These are phyloP conservation scores for Sphaerostilbella broomeana DNA, from an alignment of 2,329 filamentous ascomycete species.

Conservation along the genomic window DNA sequence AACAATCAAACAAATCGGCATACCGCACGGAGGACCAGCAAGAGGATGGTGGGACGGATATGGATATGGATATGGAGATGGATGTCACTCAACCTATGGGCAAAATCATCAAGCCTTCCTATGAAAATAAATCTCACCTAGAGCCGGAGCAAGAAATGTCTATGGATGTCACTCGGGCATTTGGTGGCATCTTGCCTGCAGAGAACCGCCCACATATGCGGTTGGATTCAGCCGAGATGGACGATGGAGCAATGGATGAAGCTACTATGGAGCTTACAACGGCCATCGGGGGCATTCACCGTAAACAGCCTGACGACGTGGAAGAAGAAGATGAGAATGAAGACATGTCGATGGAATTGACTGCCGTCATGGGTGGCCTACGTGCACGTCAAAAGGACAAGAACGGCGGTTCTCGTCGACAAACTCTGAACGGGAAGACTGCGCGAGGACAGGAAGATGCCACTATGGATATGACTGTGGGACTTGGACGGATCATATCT, in stretches of 20 bases:
- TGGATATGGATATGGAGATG: slow-evolving; percentile 46
- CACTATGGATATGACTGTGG: slow-evolving; percentile 51
- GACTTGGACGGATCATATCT: slow-evolving; percentile 48
- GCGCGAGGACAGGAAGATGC: slow-evolving; percentile 26
- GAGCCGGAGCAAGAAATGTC: slow-evolving; percentile 64
- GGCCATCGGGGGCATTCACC: slow-evolving; percentile 64
- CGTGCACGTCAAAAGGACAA: slow-evolving; percentile 29
- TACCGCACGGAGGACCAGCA: slow-evolving; percentile 22
- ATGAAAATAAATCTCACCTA: slow-evolving; percentile 33
- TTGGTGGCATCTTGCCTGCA: slow-evolving; percentile 68
- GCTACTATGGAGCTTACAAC: slow-evolving; percentile 74
- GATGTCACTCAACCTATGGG: slow-evolving; percentile 51
- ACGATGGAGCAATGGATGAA: slow-evolving; percentile 36
- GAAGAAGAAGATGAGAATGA: slow-evolving; percentile 46
- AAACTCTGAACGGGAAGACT: slow-evolving; percentile 26
- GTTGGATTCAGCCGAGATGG: slow-evolving; percentile 20
- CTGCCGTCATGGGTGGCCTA: slow-evolving; percentile 55
- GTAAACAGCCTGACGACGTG: slow-evolving; percentile 24
- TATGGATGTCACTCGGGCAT: slow-evolving; percentile 85
- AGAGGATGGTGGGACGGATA: slow-evolving; percentile 25
- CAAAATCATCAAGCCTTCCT: slow-evolving; percentile 39
- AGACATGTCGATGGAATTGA: slow-evolving; percentile 76
- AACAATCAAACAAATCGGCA: slow-evolving; percentile 30
- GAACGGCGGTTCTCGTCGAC: slow-evolving; percentile 18
- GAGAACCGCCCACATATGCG: slow-evolving; percentile 10